Base-by-base conservation (phyloP, 768 basidiomycete genomes). In the Termitomyces sp. region DNA sequence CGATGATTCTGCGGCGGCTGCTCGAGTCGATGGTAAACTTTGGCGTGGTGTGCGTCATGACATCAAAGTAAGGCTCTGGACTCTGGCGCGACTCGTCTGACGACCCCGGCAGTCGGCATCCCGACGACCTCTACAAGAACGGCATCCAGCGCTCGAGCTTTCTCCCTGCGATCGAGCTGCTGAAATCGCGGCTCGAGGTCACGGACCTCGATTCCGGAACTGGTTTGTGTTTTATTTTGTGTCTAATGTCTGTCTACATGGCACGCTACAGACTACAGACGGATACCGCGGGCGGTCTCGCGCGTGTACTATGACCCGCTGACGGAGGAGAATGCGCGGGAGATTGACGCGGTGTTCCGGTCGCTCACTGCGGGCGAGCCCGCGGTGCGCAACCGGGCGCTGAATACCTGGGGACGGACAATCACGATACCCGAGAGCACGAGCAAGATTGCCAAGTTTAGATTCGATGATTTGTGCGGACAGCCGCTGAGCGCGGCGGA, bases 181-280 rank as follows among this genome's bases (percentile, higher is more conserved):
- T 99, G 63, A 98, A 97, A 75, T 73, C 84, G 0, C 84, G 81
- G 15, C 94, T 97, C 61, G 84, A 88, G 49, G 87, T 98, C 15
- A 91, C 90, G 0, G 94, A 98, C 71, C 82, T 99, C 26, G 88
- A 98, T 71, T 98, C 95, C n/a, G 92, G 88, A 37, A 97, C 93
- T 56, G 94, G 94, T 90, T 51, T 58, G 79, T 67, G 34, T 18
- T n/a, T 20, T 26, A 47, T 31, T 5, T 29, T 36, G 41, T 34
- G n/a, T n/a, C n/a, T n/a, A n/a, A n/a, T n/a, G n/a, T n/a, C n/a
- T n/a, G n/a, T n/a, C n/a, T n/a, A n/a, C n/a, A n/a, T n/a, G n/a
- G n/a, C n/a, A n/a, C n/a, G n/a, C n/a, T n/a, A n/a, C n/a, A 94
- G 96, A 99, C 70, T 98, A 99, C 74, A 90, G 97, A 51, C 90